A percentile compares a stretch with the other conserved stretches of the same genome.
phyloP scores from a whole-genome alignment of 495 filamentous ascomycete genomes.

The Chlorociboria aeruginascens region DNA sequence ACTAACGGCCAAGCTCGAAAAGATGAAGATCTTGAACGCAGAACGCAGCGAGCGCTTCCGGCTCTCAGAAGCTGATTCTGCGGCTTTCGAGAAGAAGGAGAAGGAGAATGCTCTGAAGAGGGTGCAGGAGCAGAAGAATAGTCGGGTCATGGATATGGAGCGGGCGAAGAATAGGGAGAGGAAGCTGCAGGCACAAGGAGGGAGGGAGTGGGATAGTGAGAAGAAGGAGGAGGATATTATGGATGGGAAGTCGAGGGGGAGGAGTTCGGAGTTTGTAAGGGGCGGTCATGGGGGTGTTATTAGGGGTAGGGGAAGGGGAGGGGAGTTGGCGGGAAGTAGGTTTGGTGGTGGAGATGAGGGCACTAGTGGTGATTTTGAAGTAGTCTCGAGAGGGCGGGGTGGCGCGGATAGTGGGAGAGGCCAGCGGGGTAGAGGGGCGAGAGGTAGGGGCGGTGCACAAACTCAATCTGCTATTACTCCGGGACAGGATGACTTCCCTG shows the following conservation, averaged over 20 bases:
- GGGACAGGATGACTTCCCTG: slow-evolving; percentile 12
- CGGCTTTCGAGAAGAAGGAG: slow-evolving; percentile 54
- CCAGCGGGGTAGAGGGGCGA: slow-evolving; percentile 8
- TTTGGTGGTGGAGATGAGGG: slow-evolving; percentile 9
- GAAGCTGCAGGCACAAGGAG: slow-evolving; percentile 53
- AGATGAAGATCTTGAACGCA: slow-evolving; percentile 45
- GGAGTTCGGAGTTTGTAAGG: slow-evolving; percentile 27
- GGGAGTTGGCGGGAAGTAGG: slow-evolving; percentile 10
- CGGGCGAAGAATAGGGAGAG: slow-evolving; percentile 58
- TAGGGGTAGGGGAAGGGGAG: slow-evolving; percentile 10
- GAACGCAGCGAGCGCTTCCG: slow-evolving; percentile 48
- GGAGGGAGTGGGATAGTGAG: slow-evolving; percentile 65
- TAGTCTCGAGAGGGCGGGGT: neutral
- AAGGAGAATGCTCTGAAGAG: slow-evolving; percentile 25
- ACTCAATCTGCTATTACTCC: neutral
- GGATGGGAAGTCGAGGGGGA: slow-evolving; percentile 28
- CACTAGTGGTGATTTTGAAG: neutral
- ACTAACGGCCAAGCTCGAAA: slow-evolving; percentile 44
- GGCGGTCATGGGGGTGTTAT: slow-evolving; percentile 49
- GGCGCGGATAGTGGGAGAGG: slow-evolving; percentile 12
- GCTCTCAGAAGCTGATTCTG: slow-evolving; percentile 55
- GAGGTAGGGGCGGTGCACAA: slow-evolving; percentile 3
- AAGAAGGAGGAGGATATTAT: slow-evolving; percentile 51
- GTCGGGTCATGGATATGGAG: slow-evolving; percentile 54
- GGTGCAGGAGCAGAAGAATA: slow-evolving; percentile 41